Conservation (phyloP, 2,329 filamentous ascomycete genomes). For the Aspergillus glaucus region DNA sequence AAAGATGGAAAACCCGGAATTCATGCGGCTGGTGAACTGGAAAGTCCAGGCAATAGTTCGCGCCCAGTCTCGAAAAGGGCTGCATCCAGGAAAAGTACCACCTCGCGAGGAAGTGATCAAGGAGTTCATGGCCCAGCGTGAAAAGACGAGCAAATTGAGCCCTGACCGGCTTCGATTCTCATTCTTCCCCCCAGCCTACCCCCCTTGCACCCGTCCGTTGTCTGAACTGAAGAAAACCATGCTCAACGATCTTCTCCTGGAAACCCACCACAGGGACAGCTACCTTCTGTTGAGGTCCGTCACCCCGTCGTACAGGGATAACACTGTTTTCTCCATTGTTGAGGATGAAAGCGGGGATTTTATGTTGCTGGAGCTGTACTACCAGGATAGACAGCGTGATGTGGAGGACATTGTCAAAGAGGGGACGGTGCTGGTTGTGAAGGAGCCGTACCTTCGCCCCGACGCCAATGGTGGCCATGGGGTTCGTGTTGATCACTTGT, state of each 20-base stretch:
- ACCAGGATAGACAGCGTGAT: slow-evolving; percentile 33
- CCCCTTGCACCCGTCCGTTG: slow-evolving; percentile 10
- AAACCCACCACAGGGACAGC: slow-evolving; percentile 36
- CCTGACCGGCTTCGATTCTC: slow-evolving; percentile 2
- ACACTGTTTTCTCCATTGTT: slow-evolving; percentile 29
- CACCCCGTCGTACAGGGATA: slow-evolving; percentile 23
- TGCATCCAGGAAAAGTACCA: neutral
- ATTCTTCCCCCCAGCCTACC: slow-evolving; percentile 16
- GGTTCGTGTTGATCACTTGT: slow-evolving; percentile 49
- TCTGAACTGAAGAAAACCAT: slow-evolving; percentile 17
- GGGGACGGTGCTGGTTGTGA: slow-evolving; percentile 40
- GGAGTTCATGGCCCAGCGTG: neutral
- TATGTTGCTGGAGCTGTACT: slow-evolving; percentile 35
- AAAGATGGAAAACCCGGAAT: neutral
- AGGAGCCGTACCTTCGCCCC: slow-evolving; percentile 49
- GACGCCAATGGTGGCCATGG: slow-evolving; percentile 35
- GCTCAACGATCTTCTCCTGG: slow-evolving; percentile 29
- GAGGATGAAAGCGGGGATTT: slow-evolving; percentile 37
- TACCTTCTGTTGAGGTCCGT: slow-evolving; percentile 30
- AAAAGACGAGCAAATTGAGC: no score
- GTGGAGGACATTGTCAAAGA: slow-evolving; percentile 29
- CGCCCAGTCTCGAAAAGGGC: neutral
- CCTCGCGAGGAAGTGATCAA: neutral
- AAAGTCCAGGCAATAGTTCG: neutral
- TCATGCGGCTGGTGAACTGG: neutral